Base-by-base conservation (phyloP, 1,284 basidiomycete genomes). In the Entoloma clypeatum region DNA sequence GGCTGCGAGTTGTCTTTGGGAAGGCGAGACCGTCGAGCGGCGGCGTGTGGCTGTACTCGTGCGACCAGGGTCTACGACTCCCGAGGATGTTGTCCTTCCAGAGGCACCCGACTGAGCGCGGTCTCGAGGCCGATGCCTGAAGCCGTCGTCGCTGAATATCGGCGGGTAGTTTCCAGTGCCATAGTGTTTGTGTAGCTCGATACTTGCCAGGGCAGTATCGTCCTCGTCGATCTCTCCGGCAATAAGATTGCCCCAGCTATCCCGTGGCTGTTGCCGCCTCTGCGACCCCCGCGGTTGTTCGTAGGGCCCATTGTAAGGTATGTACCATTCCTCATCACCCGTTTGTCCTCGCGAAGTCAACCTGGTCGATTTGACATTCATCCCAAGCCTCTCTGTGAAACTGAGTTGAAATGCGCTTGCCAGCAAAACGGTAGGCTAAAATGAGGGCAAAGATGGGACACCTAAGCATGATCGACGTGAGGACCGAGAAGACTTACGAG, bases 251-350 rank as follows among this genome's bases (percentile, higher is more conserved):
- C 71, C 72, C 69, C 72, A 75, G 51, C 71, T 76, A 53, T 75
- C 72, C 39, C 71, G 62, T 19, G 63, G 49, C 41, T 58, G 52
- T 53, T 48, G 44, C 41, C 57, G 48, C 42, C 53, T 46, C 16
- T 50, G 36, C 11, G 51, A 45, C 29, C 54, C 54, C 14, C 53
- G 58, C 7, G 73, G 74, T 11, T 62, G 54, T 49, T 77, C 78
- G 56, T 74, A 72, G 2, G 79, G 76, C 2, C 78, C 78, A 48
- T 73, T 76, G 65, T 81, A 79, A 1, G 78, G 77, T 43, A 77
- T 77, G 58, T 77, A 79, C 76, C 77, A 79, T 41, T 78, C 71
- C 17, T 76, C 72, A 27, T 62, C 56, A 48, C 51, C 38, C 27
- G 28, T 41, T 45, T 43, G 13, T 16, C 40, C 24, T 36, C 34